These are phyloP conservation scores for Candida endomychidarum DNA, from an alignment of 805 yeast genomes.

Conservation along the genomic window DNA sequence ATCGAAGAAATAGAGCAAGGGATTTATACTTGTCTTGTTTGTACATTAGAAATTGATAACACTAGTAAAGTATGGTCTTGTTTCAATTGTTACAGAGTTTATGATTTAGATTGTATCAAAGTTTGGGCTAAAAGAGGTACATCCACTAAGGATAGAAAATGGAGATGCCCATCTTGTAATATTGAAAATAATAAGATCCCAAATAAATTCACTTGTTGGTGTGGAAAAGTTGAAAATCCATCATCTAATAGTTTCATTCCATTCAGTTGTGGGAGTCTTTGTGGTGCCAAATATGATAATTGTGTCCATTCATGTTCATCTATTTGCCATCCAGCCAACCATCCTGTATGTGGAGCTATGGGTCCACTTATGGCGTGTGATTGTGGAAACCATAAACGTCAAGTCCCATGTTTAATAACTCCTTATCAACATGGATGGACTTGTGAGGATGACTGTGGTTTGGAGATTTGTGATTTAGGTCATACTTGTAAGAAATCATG, in stretches of 20 bases:
- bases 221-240: conserved; percentile 77
- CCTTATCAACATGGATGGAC: conserved; percentile 67
- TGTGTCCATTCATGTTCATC: conserved; percentile 77
- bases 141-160: conserved; percentile 52
- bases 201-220: conserved; percentile 76
- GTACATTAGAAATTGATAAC: conserved; percentile 77
- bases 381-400: conserved; percentile 69
- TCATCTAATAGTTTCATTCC: conserved; percentile 58
- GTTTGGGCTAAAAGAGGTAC: conserved; percentile 86
- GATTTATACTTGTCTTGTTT: conserved; percentile 80
- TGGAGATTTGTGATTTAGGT: conserved; percentile 59
- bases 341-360: conserved; percentile 74
- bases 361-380: conserved; percentile 69
- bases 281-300: conserved; percentile 51
- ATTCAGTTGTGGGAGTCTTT: conserved; percentile 86
- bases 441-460: conserved; percentile 63
- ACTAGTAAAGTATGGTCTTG: conserved; percentile 78
- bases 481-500: conserved; percentile 65
- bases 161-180: conserved; percentile 90
- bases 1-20: conserved; percentile 61
- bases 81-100: conserved; percentile 71
- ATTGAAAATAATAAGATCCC: conserved; percentile 50
- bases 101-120: conserved; percentile 78
- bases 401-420: conserved; percentile 71
- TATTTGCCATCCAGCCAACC: conserved; percentile 89